Evolutionary conservation across 2,329 filamentous ascomycete species (phyloP).

Genomic region (Colletotrichum sp.): DNA sequence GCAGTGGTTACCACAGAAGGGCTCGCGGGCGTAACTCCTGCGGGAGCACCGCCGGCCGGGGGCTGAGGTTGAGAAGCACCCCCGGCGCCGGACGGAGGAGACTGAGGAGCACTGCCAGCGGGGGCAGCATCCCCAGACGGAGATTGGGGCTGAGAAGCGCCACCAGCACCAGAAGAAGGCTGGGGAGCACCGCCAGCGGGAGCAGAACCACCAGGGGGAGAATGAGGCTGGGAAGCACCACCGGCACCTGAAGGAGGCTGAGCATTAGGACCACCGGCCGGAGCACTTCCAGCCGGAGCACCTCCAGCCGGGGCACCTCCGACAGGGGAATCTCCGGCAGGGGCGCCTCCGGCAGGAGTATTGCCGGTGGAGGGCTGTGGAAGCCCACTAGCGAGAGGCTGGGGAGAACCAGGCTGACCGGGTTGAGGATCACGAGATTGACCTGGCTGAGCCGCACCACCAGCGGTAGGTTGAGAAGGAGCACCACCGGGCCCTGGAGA

Average conservation of each 20-base stretch:
- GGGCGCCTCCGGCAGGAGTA: too few species aligned
- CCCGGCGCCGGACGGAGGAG: not conserved
- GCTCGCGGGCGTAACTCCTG: not conserved
- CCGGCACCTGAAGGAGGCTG: not conserved
- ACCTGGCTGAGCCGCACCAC: not conserved
- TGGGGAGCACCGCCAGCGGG: not conserved
- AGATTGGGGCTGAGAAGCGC: too few species aligned
- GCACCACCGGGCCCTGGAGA: not conserved
- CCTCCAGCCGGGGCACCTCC: too few species aligned
- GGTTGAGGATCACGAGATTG: not conserved
- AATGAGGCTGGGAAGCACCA: not conserved
- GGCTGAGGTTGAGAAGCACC: not conserved
- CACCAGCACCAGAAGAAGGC: not conserved
- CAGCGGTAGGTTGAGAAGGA: not conserved
- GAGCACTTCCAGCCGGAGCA: not conserved
- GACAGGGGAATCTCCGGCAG: too few species aligned
- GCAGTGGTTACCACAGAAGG: not conserved
- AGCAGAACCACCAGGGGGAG: not conserved
- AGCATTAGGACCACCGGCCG: not conserved
- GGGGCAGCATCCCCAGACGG: too few species aligned
- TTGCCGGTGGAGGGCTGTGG: too few species aligned
- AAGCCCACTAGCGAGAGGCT: too few species aligned
- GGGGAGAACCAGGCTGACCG: too few species aligned
- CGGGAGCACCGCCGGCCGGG: not conserved
- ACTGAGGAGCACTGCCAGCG: not conserved